A percentile compares a stretch with the other conserved stretches of the same genome.
Conservation (phyloP, 2,329 filamentous ascomycete species). For the Verticillium tricorpus region DNA sequence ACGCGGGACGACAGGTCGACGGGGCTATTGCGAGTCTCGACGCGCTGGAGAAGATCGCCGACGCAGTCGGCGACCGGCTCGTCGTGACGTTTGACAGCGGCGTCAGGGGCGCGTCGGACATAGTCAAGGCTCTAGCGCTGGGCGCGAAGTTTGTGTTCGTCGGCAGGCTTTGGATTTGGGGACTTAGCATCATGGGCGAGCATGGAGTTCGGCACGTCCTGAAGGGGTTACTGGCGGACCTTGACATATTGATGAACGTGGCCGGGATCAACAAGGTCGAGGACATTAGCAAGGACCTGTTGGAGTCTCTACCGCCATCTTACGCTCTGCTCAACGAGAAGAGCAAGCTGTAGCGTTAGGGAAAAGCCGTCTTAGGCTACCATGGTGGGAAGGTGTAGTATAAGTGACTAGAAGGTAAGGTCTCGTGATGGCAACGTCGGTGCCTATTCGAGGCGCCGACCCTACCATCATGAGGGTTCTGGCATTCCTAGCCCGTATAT, state of each 20-base stretch:
- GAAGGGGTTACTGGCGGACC: constrained; percentile 39
- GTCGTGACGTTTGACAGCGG: constrained; percentile 59
- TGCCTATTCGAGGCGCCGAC: too few relatives aligned
- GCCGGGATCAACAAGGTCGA: constrained; percentile 41
- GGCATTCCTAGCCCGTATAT: too few relatives aligned
- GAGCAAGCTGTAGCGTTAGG: not conserved
- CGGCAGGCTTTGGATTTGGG: constrained; percentile 35
- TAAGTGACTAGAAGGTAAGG: too few relatives aligned
- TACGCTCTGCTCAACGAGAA: not conserved
- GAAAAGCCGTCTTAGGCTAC: too few relatives aligned
- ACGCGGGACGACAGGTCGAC: constrained; percentile 47
- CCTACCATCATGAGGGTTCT: too few relatives aligned
- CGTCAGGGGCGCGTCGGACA: constrained; percentile 54
- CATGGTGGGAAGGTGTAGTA: too few relatives aligned
- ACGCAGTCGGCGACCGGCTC: constrained; percentile 55
- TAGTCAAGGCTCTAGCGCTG: constrained; percentile 54
- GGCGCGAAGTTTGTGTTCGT: constrained; percentile 55
- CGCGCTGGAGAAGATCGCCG: constrained; percentile 51
- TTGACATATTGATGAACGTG: constrained; percentile 52
- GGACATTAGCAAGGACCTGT: constrained; percentile 22
- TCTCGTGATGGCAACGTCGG: too few relatives aligned
- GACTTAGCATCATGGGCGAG: constrained; percentile 32
- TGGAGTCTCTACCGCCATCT: constrained; percentile 6
- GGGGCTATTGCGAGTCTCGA: constrained; percentile 49
- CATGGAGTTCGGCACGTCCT: not conserved